Base-by-base conservation (phyloP, 371 early-diverging fungal species). In the Mortierella sp. region DNA sequence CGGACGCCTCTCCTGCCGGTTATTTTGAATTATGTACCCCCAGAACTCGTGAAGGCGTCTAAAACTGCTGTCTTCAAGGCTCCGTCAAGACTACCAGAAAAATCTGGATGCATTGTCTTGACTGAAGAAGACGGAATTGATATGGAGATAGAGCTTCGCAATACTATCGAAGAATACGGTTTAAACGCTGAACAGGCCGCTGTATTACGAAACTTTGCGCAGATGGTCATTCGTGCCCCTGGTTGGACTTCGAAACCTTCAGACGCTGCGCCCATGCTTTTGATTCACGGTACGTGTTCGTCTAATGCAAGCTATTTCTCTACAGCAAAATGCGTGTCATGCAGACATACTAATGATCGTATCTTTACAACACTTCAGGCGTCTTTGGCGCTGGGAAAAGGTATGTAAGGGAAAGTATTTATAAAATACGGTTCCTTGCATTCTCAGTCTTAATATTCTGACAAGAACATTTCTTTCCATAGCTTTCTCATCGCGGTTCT, bases 361-460 rank as follows among this genome's bases (percentile, higher is more conserved):
- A 8, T 15, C 39, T 21, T 34, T 8, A 1, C 11, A 0, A 26
- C 39, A 24, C 14, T 6, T 15, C 9, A 72, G 90, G 83, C 78
- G 92, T 92, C 3, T 93, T 91, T 79, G 93, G 93, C 6, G 89
- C 93, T 0, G 92, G 93, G 26, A 93, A 93, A 79, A 90, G 94
- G 88, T 83, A 83, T 64, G 52, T 14, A 17, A 4, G 67, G 68
- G 11, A 27, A 3, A 6, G 14, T 14, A 3, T n/a, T n/a, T n/a
- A 42, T 8, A 17, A 8, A 37, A 21, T 15, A 39, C 17, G 39
- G 11, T 39, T 14, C 17, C 2, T 39, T 5, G 39, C 32, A 44
- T 17, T 2, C 12, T 11, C 8, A 28, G 28, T 12, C 21, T 15
- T 14, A 7, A 0, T 4, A 4, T 15, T 27, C 21, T 56, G 8